Percentiles rank a stretch among this genome's conserved stretches.
Conservation (phyloP, 208 protist genomes). For the Strigomonas culicis region DNA sequence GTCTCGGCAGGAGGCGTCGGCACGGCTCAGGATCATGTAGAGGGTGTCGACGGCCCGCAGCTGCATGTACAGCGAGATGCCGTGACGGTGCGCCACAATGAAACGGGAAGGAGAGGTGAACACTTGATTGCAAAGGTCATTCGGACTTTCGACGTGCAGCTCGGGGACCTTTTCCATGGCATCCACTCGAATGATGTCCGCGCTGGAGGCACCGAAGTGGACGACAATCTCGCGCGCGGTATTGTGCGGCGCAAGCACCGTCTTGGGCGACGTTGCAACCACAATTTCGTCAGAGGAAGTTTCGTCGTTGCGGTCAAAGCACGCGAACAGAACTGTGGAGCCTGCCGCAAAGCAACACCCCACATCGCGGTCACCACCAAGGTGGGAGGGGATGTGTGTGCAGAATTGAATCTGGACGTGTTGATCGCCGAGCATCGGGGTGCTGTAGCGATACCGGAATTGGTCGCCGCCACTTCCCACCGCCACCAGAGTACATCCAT, state of each 20-base stretch:
- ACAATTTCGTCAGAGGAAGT: slow-evolving; percentile 45
- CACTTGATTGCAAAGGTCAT: slow-evolving; percentile 75
- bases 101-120: slow-evolving; percentile 45
- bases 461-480: slow-evolving; percentile 73
- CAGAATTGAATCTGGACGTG: slow-evolving; percentile 7
- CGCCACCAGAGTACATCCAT: slow-evolving; percentile 67
- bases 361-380: slow-evolving; percentile 39
- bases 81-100: slow-evolving; percentile 74
- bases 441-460: slow-evolving; percentile 76
- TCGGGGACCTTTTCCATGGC: slow-evolving; percentile 57
- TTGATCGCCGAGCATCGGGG: slow-evolving; percentile 42
- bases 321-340: slow-evolving; percentile 38
- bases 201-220: slow-evolving; percentile 42
- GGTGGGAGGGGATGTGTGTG: slow-evolving; percentile 33
- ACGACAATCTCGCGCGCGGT: slow-evolving; percentile 63
- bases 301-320: slow-evolving; percentile 29
- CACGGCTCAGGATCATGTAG: slow-evolving; percentile 62
- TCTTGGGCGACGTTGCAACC: slow-evolving; percentile 50
- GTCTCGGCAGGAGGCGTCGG: slow-evolving; percentile 43
- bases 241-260: slow-evolving; percentile 60
- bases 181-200: slow-evolving; percentile 68
- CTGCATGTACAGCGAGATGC: slow-evolving; percentile 72
- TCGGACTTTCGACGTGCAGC: slow-evolving; percentile 27
- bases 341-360: slow-evolving; percentile 67
- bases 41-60: slow-evolving; percentile 83